A percentile compares a stretch with the other conserved stretches of the same genome.
These are phyloP conservation scores for Fomitopsis schrenkii DNA, from an alignment of 1,284 basidiomycete genomes.

Conservation along the genomic window DNA sequence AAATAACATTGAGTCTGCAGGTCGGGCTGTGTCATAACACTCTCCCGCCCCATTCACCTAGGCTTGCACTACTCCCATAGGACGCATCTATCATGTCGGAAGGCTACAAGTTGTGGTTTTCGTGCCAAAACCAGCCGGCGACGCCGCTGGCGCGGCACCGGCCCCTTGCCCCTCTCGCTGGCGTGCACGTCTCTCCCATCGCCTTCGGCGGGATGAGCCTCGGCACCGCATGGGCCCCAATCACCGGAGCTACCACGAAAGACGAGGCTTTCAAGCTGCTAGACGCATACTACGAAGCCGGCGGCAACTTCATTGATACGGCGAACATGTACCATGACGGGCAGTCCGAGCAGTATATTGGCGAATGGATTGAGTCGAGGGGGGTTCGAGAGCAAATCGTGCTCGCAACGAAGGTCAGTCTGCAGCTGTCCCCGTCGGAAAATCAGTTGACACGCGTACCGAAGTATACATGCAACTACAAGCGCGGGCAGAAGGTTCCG, in stretches of 20 bases:
- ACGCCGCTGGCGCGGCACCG: constrained; percentile 18
- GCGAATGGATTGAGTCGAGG: constrained; percentile 14
- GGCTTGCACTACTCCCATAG: not conserved
- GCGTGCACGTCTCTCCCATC: constrained; percentile 40
- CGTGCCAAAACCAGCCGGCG: not conserved
- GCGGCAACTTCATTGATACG: not conserved
- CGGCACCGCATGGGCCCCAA: constrained; percentile 39
- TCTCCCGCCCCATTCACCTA: not conserved
- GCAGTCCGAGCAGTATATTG: not conserved
- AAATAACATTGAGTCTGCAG: too few species aligned
- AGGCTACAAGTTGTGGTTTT: not conserved
- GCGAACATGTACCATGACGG: not conserved
- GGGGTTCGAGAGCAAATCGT: constrained; percentile 23
- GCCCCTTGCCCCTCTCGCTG: constrained; percentile 14
- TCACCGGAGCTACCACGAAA: constrained; percentile 36
- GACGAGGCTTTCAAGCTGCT: constrained; percentile 27
- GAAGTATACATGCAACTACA: constrained; percentile 33
- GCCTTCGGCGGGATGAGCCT: constrained; percentile 51
- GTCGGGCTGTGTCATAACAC: too few species aligned
- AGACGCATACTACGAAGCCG: not conserved
- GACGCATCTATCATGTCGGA: too few species aligned
- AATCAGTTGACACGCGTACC: not conserved
- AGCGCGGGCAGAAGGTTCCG: constrained; percentile 11
- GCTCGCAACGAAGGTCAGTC: not conserved
- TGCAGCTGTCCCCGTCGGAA: too few species aligned